Percentiles rank a stretch among this genome's conserved stretches.
Conservation (phyloP, 139 green algal species). For the Closterium sp. region DNA sequence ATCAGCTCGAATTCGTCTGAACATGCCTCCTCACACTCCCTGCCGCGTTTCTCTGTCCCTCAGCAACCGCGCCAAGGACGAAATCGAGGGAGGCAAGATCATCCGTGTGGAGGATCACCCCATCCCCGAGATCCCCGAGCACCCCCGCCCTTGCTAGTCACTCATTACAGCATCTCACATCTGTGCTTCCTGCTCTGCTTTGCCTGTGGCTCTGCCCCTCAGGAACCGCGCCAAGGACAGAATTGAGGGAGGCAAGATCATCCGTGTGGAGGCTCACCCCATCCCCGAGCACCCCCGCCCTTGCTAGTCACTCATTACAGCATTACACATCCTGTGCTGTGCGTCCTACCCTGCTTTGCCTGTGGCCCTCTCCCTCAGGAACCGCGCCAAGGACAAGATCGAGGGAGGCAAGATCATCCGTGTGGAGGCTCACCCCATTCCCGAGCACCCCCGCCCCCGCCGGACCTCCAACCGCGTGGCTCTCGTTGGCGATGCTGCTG, state of each 20-base stretch:
- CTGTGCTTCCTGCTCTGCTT: not conserved
- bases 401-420: slow-evolving; percentile 94
- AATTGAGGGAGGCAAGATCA: slow-evolving; percentile 93
- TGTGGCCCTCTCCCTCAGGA: slow-evolving; percentile 43
- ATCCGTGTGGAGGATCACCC: slow-evolving; percentile 97
- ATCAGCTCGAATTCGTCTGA: not conserved
- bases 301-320: slow-evolving; percentile 58
- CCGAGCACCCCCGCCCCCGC: slow-evolving; percentile 89
- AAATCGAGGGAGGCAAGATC: slow-evolving; percentile 93
- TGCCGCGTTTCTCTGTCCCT: slow-evolving; percentile 3
- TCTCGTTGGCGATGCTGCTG: slow-evolving; percentile 92
- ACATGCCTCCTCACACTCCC: not conserved
- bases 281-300: slow-evolving; percentile 96
- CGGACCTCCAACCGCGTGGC: slow-evolving; percentile 78
- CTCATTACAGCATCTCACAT: slow-evolving; percentile 45
- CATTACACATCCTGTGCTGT: slow-evolving; percentile 6
- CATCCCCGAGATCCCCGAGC: slow-evolving; percentile 97
- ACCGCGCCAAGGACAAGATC: slow-evolving; percentile 83
- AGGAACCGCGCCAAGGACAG: slow-evolving; percentile 75
- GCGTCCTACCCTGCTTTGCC: not conserved
- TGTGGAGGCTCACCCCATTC: slow-evolving; percentile 97
- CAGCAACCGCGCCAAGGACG: slow-evolving; percentile 69
- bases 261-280: slow-evolving; percentile 95
- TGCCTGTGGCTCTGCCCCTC: slow-evolving; percentile 2
- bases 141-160: slow-evolving; percentile 80